Evolutionary conservation across 2,329 filamentous ascomycete genomes (phyloP).

Genomic region (Fusarium verrucosum): DNA sequence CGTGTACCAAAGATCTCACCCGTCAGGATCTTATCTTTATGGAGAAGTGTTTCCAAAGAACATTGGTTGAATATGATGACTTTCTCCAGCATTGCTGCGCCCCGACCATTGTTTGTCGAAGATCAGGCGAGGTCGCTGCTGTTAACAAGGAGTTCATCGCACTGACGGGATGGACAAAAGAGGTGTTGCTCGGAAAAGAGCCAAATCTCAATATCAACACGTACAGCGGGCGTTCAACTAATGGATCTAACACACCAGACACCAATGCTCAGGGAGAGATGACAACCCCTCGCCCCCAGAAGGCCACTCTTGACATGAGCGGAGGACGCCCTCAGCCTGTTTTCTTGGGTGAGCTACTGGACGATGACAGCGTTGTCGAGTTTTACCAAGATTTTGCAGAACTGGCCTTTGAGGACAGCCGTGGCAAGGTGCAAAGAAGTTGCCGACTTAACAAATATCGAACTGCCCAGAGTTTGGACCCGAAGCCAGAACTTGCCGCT

Average conservation of each 20-base stretch:
- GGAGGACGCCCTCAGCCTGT: conserved; percentile 75
- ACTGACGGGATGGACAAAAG: conserved; percentile 91
- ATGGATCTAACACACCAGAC: conserved; percentile 50
- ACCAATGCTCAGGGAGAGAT: conserved; percentile 50
- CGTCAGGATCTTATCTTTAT: conserved; percentile 93
- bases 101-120: conserved; percentile 88
- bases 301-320: conserved; percentile 54
- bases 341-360: conserved; percentile 90
- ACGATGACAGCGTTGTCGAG: conserved; percentile 90
- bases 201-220: conserved; percentile 88
- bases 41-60: conserved; percentile 96
- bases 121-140: conserved; percentile 93
- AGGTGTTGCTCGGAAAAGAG: conserved; percentile 86
- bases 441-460: conserved; percentile 92
- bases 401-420: conserved; percentile 89
- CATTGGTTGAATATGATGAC: conserved; percentile 91
- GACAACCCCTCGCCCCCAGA: conserved; percentile 62
- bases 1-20: conserved; percentile 88
- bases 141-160: conserved; percentile 98
- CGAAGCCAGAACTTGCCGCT: conserved; percentile 50
- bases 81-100: conserved; percentile 89
- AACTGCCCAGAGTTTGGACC: conserved; percentile 68
- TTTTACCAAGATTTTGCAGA: conserved; percentile 97
- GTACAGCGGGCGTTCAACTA: conserved; percentile 52
- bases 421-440: conserved; percentile 82